Conservation (phyloP, 2,329 filamentous ascomycete genomes). For the Exophiala oligosperma region DNA sequence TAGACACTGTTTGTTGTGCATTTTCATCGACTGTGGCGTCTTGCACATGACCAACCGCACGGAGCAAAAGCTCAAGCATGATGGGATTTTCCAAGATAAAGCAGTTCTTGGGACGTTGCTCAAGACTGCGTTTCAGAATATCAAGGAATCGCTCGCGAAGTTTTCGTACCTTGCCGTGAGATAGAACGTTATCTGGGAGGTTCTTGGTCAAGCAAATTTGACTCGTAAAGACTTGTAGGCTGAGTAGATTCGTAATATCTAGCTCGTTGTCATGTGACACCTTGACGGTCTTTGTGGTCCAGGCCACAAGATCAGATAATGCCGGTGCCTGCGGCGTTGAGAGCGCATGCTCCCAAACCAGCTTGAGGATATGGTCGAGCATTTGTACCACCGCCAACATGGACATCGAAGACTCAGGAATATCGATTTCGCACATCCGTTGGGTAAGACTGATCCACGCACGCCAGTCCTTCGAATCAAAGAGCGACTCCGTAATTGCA, state of each 20-base stretch:
- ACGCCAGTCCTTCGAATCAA: slow-evolving; percentile 15
- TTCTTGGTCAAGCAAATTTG: not conserved
- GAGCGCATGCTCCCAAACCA: slow-evolving; percentile 1
- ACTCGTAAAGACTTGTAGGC: slow-evolving; percentile 2
- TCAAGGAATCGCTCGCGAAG: not conserved
- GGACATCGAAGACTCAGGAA: not conserved
- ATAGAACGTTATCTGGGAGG: not conserved
- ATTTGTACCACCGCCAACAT: slow-evolving; percentile 3
- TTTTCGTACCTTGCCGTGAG: slow-evolving; percentile 1
- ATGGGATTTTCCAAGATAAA: not conserved
- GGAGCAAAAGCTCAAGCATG: not conserved
- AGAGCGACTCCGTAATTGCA: slow-evolving; percentile 8
- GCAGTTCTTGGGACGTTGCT: not conserved
- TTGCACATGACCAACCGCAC: not conserved
- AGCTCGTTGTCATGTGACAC: not conserved
- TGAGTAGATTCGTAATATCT: not conserved
- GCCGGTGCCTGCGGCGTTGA: not conserved
- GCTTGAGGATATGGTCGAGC: slow-evolving; percentile 7
- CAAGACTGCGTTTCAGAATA: not conserved
- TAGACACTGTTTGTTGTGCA: not conserved
- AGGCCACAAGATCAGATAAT: not conserved
- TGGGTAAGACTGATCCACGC: slow-evolving; percentile 10
- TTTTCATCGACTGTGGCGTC: not conserved
- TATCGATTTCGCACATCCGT: not conserved
- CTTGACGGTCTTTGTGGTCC: not conserved